phyloP scores from a whole-genome alignment of 495 filamentous ascomycete genomes.

The Opeltia flavorubescens region DNA sequence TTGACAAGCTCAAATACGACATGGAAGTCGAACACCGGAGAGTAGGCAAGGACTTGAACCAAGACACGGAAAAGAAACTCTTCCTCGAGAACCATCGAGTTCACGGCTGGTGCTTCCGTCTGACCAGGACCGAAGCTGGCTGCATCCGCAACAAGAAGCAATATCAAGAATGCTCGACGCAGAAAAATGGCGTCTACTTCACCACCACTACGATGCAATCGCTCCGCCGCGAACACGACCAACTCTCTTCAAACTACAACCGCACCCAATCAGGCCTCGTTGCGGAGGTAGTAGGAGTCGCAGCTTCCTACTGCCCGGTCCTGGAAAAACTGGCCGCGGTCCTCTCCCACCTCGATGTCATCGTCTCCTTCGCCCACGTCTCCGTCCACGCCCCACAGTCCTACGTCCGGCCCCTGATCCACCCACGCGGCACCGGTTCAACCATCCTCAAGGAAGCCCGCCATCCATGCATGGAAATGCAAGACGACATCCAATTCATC shows the following conservation, averaged over 20 bases:
- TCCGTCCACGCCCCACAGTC: slow-evolving; percentile 84
- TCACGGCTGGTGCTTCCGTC: slow-evolving; percentile 92
- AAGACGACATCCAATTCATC: slow-evolving; percentile 96
- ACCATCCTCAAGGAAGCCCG: slow-evolving; percentile 86
- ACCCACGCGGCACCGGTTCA: slow-evolving; percentile 77
- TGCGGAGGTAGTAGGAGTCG: slow-evolving; percentile 82
- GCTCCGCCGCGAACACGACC: slow-evolving; percentile 80
- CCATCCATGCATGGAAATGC: slow-evolving; percentile 98
- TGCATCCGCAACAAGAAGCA: slow-evolving; percentile 82
- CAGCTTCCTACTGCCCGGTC: slow-evolving; percentile 87
- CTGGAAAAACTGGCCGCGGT: slow-evolving; percentile 80
- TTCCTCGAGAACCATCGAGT: slow-evolving; percentile 93
- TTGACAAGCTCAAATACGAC: slow-evolving; percentile 69
- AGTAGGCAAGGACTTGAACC: slow-evolving; percentile 69
- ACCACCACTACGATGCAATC: slow-evolving; percentile 75
- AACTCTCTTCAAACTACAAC: slow-evolving; percentile 90
- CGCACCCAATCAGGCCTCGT: slow-evolving; percentile 86
- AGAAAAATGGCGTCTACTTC: slow-evolving; percentile 98
- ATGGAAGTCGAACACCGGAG: slow-evolving; percentile 73
- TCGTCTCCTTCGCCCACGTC: slow-evolving; percentile 88
- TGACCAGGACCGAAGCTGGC: slow-evolving; percentile 80
- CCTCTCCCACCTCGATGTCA: slow-evolving; percentile 89
- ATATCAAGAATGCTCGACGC: slow-evolving; percentile 93
- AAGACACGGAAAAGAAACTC: slow-evolving; percentile 94
- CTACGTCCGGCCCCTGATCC: slow-evolving; percentile 86